Conservation (phyloP, 768 basidiomycete species). For the Suillus subluteus region DNA sequence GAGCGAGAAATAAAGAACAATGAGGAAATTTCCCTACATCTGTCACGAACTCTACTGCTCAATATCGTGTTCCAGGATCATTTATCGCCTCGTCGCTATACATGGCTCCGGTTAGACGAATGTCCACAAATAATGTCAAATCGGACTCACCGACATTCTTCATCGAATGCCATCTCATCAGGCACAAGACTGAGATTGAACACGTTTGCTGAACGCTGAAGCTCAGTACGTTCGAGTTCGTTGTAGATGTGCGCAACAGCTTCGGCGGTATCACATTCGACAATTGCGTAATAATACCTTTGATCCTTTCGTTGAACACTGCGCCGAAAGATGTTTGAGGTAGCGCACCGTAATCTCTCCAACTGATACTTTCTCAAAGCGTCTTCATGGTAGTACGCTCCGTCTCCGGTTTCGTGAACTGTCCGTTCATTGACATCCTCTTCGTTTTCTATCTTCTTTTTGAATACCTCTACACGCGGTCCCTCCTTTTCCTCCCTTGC, state of each 20-base stretch:
- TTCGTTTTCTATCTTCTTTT: slow-evolving; percentile 42
- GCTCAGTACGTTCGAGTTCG: slow-evolving; percentile 92
- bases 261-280: slow-evolving; percentile 80
- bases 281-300: slow-evolving; percentile 95
- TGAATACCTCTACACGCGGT: slow-evolving; percentile 85
- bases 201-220: slow-evolving; percentile 95
- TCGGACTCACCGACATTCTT: slow-evolving; percentile 63
- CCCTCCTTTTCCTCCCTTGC: slow-evolving; percentile 88
- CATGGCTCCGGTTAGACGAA: background rate
- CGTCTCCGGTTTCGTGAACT: slow-evolving; percentile 67
- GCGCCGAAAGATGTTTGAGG: background rate
- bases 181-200: slow-evolving; percentile 95
- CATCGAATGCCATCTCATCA: slow-evolving; percentile 84
- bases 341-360: slow-evolving; percentile 79
- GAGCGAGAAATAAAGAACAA: no score
- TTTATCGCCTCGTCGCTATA: slow-evolving; percentile 83
- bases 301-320: slow-evolving; percentile 10
- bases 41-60: no score
- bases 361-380: slow-evolving; percentile 90
- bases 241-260: slow-evolving; percentile 79
- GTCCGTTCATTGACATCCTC: slow-evolving; percentile 68
- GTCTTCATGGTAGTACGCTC: slow-evolving; percentile 85
- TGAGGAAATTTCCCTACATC: no score
- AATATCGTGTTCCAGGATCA: slow-evolving; percentile 60
- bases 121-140: background rate